These are phyloP conservation scores for Xerocomus brunneocitrinus DNA, from an alignment of 768 basidiomycete species.

Conservation along the genomic window DNA sequence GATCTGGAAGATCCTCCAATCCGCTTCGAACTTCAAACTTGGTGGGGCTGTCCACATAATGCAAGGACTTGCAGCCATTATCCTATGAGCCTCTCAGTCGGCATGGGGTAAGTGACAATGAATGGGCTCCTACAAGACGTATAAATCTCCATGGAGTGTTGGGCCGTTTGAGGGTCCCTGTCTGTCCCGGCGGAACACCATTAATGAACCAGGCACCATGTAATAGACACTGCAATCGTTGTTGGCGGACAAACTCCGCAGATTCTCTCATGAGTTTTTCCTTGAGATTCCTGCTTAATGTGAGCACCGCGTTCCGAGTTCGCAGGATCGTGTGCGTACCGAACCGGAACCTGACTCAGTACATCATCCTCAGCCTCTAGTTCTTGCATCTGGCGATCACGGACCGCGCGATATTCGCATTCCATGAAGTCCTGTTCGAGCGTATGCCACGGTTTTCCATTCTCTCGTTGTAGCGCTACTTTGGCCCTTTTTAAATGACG, in stretches of 20 bases:
- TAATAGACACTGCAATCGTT: constrained; percentile 81
- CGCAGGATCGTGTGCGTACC: constrained; percentile 43
- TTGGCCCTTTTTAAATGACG: constrained; percentile 50
- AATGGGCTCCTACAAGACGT: constrained; percentile 55
- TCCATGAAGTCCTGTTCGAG: constrained; percentile 80
- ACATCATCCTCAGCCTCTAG: constrained; percentile 86
- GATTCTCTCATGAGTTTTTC: constrained; percentile 87
- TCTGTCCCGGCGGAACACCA: constrained; percentile 51
- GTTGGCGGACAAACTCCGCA: constrained; percentile 83
- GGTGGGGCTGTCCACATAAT: constrained; percentile 76
- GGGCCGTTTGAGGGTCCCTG: constrained; percentile 47
- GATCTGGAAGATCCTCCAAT: constrained; percentile 82
- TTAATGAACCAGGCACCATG: constrained; percentile 94
- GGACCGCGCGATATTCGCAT: constrained; percentile 78
- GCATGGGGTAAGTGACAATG: not conserved
- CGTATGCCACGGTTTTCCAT: constrained; percentile 73
- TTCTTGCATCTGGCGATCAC: constrained; percentile 87
- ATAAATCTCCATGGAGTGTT: constrained; percentile 81
- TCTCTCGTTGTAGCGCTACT: constrained; percentile 70
- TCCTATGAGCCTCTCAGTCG: constrained; percentile 46
- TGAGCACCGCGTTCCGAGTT: constrained; percentile 3
- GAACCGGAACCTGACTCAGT: constrained; percentile 76
- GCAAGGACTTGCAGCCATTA: constrained; percentile 71
- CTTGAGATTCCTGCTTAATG: constrained; percentile 63
- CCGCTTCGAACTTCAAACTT: constrained; percentile 79